phyloP scores from a whole-genome alignment of 345 rosid genomes.

The Erodium maritimum region DNA sequence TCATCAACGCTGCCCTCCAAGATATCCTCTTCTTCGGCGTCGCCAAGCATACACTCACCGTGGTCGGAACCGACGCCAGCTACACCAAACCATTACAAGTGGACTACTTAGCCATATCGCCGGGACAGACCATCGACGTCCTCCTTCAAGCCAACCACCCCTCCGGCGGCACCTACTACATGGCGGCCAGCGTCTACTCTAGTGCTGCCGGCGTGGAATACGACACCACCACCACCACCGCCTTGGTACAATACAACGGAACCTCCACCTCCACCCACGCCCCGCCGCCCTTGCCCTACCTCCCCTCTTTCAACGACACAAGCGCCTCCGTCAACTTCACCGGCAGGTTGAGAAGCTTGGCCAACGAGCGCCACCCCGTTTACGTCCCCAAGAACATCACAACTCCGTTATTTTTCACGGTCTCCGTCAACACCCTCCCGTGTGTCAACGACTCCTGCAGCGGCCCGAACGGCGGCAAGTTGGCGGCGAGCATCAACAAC shows the following conservation, averaged over 20 bases:
- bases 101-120: slow-evolving; percentile 31
- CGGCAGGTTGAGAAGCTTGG: slow-evolving; percentile 15
- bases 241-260: slow-evolving; percentile 25
- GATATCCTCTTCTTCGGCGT: slow-evolving; percentile 24
- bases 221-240: slow-evolving; percentile 31
- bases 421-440: slow-evolving; percentile 22
- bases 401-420: slow-evolving; percentile 20
- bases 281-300: slow-evolving; percentile 22
- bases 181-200: slow-evolving; percentile 40
- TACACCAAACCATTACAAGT: slow-evolving; percentile 33
- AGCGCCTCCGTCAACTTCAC: slow-evolving; percentile 19
- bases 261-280: slow-evolving; percentile 8
- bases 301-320: slow-evolving; percentile 30
- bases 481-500: slow-evolving; percentile 28
- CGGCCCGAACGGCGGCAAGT: slow-evolving; percentile 10
- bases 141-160: slow-evolving; percentile 36
- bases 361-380: slow-evolving; percentile 12
- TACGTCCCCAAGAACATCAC: slow-evolving; percentile 27
- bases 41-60: slow-evolving; percentile 28
- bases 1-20: slow-evolving; percentile 21
- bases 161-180: slow-evolving; percentile 23
- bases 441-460: slow-evolving; percentile 18
- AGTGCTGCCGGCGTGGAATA: not conserved
- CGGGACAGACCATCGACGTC: slow-evolving; percentile 48
- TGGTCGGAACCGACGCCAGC: slow-evolving; percentile 32